Evolutionary conservation across 2,329 filamentous ascomycete species (phyloP).

Genomic region (Colletotrichum lindemuthianum): DNA sequence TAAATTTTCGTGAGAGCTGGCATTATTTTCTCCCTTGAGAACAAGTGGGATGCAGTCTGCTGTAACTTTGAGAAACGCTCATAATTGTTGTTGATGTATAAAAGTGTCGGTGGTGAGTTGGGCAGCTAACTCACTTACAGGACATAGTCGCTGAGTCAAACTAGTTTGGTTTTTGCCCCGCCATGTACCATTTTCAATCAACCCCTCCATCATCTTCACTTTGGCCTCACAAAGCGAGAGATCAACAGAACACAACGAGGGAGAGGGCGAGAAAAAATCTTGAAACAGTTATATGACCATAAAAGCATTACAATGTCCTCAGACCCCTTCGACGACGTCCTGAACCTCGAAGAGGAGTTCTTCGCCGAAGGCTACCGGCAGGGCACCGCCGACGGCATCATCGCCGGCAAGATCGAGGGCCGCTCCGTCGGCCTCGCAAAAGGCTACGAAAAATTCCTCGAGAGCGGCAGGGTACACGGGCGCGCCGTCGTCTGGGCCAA

Average conservation of each 20-base stretch:
- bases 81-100: background rate
- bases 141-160: conserved; percentile 32
- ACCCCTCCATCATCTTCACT: conserved; percentile 22
- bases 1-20: background rate
- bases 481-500: conserved; percentile 86
- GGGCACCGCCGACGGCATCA: conserved; percentile 78
- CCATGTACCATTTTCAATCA: conserved; percentile 19
- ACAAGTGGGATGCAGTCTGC: background rate
- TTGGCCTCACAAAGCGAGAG: background rate
- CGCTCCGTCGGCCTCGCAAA: conserved; percentile 91
- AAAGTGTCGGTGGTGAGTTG: background rate
- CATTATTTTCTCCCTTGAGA: background rate
- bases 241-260: background rate
- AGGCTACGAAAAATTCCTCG: conserved; percentile 91
- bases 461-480: conserved; percentile 82
- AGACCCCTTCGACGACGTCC: conserved; percentile 67
- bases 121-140: conserved; percentile 24
- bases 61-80: background rate
- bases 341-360: conserved; percentile 74
- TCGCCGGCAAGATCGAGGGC: conserved; percentile 86
- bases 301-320: conserved; percentile 41
- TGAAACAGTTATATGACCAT: too few relatives aligned
- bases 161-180: conserved; percentile 26
- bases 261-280: background rate
- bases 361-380: conserved; percentile 84